Percentiles rank a stretch among this genome's conserved stretches.
phyloP scores from a whole-genome alignment of 345 rosid genomes.

The Syzygium aromaticum region DNA sequence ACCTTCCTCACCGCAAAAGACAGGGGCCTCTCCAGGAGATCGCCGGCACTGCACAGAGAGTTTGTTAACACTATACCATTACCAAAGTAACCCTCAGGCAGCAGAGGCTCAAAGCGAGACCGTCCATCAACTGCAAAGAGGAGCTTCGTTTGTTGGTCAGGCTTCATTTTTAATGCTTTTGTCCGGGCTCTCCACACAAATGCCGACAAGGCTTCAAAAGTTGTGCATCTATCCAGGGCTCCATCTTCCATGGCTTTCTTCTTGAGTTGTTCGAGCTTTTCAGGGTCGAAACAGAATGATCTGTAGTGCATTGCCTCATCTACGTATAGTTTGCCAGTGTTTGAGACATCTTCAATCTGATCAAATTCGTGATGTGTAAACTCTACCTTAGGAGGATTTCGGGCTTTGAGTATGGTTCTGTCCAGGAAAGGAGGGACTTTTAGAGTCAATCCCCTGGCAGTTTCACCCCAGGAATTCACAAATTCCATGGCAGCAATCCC shows the following conservation, averaged over 20 bases:
- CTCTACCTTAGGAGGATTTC: slow-evolving; percentile 46
- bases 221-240: slow-evolving; percentile 38
- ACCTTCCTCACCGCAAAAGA: slow-evolving; percentile 44
- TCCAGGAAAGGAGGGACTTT: slow-evolving; percentile 53
- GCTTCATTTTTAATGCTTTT: slow-evolving; percentile 44
- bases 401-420: slow-evolving; percentile 45
- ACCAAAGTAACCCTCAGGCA: slow-evolving; percentile 66
- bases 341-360: slow-evolving; percentile 57
- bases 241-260: slow-evolving; percentile 31
- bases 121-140: slow-evolving; percentile 87
- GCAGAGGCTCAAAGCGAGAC: slow-evolving; percentile 47
- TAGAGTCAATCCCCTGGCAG: slow-evolving; percentile 66
- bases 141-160: slow-evolving; percentile 67
- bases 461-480: slow-evolving; percentile 78
- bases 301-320: slow-evolving; percentile 54
- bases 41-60: slow-evolving; percentile 56
- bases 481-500: slow-evolving; percentile 86
- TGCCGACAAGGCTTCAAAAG: slow-evolving; percentile 68
- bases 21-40: slow-evolving; percentile 39
- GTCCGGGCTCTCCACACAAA: slow-evolving; percentile 79
- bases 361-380: slow-evolving; percentile 63
- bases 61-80: slow-evolving; percentile 69
- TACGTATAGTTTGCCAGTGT: slow-evolving; percentile 44
- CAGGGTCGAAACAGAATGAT: slow-evolving; percentile 57
- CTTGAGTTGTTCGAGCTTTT: slow-evolving; percentile 56